Percentiles rank a stretch among this genome's conserved stretches.
phyloP scores from a whole-genome alignment of 352 stramenopile species.

The Phytophthora pistaciae region DNA sequence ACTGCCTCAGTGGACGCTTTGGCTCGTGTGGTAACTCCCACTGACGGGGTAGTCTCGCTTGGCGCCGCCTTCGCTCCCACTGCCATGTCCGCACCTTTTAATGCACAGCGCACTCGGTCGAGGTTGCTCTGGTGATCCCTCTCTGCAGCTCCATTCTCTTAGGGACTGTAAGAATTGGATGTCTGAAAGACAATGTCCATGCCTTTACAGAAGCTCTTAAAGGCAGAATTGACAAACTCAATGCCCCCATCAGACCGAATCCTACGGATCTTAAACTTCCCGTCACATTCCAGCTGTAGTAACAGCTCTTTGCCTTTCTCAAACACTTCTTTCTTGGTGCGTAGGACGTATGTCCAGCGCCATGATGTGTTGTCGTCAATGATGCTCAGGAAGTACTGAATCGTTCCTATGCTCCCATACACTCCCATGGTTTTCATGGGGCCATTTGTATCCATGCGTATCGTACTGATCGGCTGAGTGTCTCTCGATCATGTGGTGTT shows the following conservation, averaged over 20 bases:
- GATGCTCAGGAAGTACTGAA: conserved; percentile 18
- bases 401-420: conserved; percentile 9
- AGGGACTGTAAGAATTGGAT: conserved; percentile 10
- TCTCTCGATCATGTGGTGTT: conserved; percentile 15
- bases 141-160: conserved; percentile 27
- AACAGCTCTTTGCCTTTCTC: conserved; percentile 10
- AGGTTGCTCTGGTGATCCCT: conserved; percentile 22
- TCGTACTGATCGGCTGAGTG: conserved; percentile 1
- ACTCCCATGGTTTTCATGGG: conserved; percentile 20
- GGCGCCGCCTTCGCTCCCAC: no score
- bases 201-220: conserved; percentile 16
- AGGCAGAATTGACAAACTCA: conserved; percentile 21
- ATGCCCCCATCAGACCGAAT: conserved; percentile 17
- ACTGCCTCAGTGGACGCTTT: neutral
- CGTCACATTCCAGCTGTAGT: conserved; percentile 11
- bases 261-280: conserved; percentile 6
- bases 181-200: conserved; percentile 15
- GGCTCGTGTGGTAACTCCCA: neutral
- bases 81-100: conserved; percentile 17
- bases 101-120: neutral
- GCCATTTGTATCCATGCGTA: conserved; percentile 22
- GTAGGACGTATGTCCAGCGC: conserved; percentile 12
- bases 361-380: conserved; percentile 29
- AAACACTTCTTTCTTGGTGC: conserved; percentile 11
- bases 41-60: conserved; percentile 20